These are phyloP conservation scores for Penicillium verrucosum DNA, from an alignment of 2,329 filamentous ascomycete species.

Conservation along the genomic window DNA sequence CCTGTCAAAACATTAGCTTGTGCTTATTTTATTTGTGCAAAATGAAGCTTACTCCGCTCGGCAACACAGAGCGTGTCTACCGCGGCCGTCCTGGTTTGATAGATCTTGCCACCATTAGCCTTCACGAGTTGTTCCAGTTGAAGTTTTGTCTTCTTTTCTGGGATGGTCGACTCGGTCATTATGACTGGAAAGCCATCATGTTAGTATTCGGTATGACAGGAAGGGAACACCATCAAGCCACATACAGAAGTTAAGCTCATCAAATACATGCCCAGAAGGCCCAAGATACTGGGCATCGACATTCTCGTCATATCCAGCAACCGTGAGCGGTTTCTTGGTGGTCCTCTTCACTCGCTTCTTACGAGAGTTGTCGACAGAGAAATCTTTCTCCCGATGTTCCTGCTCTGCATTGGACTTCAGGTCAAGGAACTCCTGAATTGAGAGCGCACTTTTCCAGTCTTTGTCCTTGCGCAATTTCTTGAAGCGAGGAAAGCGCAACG, in stretches of 20 bases:
- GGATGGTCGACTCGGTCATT: conserved; percentile 69
- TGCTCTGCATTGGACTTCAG: conserved; percentile 67
- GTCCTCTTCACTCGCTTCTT: conserved; percentile 61
- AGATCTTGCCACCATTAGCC: conserved; percentile 73
- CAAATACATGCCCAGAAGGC: conserved; percentile 64
- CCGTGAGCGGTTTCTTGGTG: conserved; percentile 65
- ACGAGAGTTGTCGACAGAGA: conserved; percentile 66
- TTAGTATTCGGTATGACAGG: conserved; percentile 6
- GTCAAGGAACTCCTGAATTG: conserved; percentile 71
- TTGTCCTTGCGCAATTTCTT: conserved; percentile 78
- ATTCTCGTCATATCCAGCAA: conserved; percentile 65
- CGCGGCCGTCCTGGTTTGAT: conserved; percentile 65
- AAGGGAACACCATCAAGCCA: conserved; percentile 5
- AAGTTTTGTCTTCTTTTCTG: conserved; percentile 70
- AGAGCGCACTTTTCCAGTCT: conserved; percentile 75
- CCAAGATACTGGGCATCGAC: conserved; percentile 54
- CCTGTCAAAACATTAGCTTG: conserved; percentile 30
- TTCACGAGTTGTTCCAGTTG: conserved; percentile 81
- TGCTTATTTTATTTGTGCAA: not conserved
- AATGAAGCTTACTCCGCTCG: conserved; percentile 59
- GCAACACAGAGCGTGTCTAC: conserved; percentile 69
- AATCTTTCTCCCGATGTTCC: conserved; percentile 68
- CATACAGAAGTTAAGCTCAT: conserved; percentile 70
- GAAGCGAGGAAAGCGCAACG: conserved; percentile 88
- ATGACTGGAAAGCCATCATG: conserved; percentile 47